Evolutionary conservation across 371 early-diverging fungal species (phyloP).

Genomic region (Capillidium rhysosporum): DNA sequence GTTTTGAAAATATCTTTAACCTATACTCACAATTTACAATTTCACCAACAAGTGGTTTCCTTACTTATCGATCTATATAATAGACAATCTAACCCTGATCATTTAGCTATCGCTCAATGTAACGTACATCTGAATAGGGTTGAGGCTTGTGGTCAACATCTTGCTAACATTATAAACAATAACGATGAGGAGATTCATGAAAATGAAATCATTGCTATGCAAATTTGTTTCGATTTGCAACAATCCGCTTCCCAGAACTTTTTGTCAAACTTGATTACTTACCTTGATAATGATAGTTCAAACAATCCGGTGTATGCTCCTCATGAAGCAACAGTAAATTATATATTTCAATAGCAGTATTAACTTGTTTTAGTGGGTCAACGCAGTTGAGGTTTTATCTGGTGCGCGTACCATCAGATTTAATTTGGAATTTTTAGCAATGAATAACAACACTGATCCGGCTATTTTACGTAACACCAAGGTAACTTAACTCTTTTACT

Average conservation of each 20-base stretch:
- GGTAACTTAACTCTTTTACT: no score
- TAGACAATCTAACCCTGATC: conserved; percentile 62
- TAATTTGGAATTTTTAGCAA: conserved; percentile 79
- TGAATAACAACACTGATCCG: conserved; percentile 88
- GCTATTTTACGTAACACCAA: conserved; percentile 84
- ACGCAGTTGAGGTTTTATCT: conserved; percentile 41
- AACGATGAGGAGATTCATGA: conserved; percentile 16
- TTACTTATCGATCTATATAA: conserved; percentile 66
- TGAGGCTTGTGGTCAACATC: conserved; percentile 31
- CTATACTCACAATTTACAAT: conserved; percentile 54
- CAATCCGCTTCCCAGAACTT: conserved; percentile 90
- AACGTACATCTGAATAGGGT: conserved; percentile 74
- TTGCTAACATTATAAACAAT: conserved; percentile 18
- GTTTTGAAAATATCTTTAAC: conserved; percentile 63
- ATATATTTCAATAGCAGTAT: no score
- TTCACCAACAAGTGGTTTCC: conserved; percentile 52
- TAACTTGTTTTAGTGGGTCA: no score
- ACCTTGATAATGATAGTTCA: conserved; percentile 21
- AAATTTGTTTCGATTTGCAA: conserved; percentile 92
- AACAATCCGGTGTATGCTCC: not conserved
- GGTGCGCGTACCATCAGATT: conserved; percentile 78
- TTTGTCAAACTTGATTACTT: conserved; percentile 41
- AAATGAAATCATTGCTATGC: conserved; percentile 60
- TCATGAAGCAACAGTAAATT: conserved; percentile 17
- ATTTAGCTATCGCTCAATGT: conserved; percentile 77